Evolutionary conservation across 2,329 filamentous ascomycete genomes (phyloP), one percentile per base, ranked within the genome.

Genomic region (Fusarium sp.): DNA sequence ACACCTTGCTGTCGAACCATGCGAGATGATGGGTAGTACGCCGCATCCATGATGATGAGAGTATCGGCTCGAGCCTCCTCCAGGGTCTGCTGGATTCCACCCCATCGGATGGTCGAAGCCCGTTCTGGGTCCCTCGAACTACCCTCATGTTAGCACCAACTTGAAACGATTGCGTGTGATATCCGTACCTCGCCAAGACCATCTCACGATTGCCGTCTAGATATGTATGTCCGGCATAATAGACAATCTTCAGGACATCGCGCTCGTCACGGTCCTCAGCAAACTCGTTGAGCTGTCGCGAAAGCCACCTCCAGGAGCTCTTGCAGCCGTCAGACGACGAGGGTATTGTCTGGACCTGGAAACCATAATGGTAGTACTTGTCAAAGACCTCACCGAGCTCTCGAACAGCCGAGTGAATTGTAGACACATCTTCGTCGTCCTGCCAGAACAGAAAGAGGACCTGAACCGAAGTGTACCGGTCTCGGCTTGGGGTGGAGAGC

Each of bases 181-280:
- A 10, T 20, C 63, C 29, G 31, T 69, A 90, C 89, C 88, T 90
- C 50, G 88, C 85, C 45, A 91, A 82, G 35, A 90, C 84, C 87
- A 90, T 90, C 72, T 90, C 87, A 52, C 88, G 83, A 65, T 90
- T 86, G 8, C 83, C 84, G 72, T 91, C 87, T 29, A 91, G 81
- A 73, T 86, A 88, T 45, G 86, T 89, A 65, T 88, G 84, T 8
- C 89, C 89, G 16, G 85, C 86, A 75, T 91, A 91, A 77, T 89
- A 90, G 56, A 91, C 85, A 65, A 91, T 86, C 76, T 91, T 91
- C 65, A 91, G 79, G 22, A 88, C 85, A 74, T 91, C 88, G 45
- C 89, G 86, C 61, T 87, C 85, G 71, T 91, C 88, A 43, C 84
- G 83, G 29, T 87, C 85, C 65, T 88, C 87, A 56, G 88, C 84